Evolutionary conservation across 2,329 filamentous ascomycete species (phyloP), one percentile per base, ranked within the genome.

Genomic region (Dactylellina parvicollis): DNA sequence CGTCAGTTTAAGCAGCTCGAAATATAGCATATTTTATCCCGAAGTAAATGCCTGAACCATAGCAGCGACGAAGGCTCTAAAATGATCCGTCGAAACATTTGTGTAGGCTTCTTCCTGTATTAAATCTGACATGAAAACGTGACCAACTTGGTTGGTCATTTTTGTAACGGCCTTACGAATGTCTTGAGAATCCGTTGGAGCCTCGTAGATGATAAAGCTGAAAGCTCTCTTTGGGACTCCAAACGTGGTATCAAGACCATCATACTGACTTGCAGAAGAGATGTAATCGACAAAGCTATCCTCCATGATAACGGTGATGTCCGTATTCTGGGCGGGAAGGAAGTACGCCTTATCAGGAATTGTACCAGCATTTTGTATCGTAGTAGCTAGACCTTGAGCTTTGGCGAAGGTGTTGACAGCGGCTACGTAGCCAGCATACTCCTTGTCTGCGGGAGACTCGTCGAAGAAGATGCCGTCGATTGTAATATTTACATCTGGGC

Each of bases 391-490:
- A 2, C 52, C 44, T 24, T 64, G 50, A 9, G 40, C 44, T 59
- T 72, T 72, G 24, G 66, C 66, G 26, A 57, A 72, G 4, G 20
- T 54, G 12, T 72, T 72, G 1, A 46, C 66, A 5, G 34, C 40
- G 10, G 66, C 66, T 5, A 72, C 66, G 16, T 52, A 72, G 2
- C 50, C 3, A 1, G 66, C 52, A 7, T 64, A 22, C 5, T 16
- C 36, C 2, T 55, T 56, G 14, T 57, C 40, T 2, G 36, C 14
- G 28, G 59, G 66, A 38, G 66, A 72, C 24, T 72, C 66, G 36
- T 72, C 66, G 44, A 72, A 72, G 32, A 72, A 72, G 32, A 72
- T 64, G 2, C 66, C 66, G n/a, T 72, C 66, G 10, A 72, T 22
- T 28, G 57, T 24, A 18, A 72, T 72, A 4, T 49, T 44, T n/a